Base-by-base conservation (phyloP, 371 early-diverging fungal genomes). In the Syncephalastrum sp. region DNA sequence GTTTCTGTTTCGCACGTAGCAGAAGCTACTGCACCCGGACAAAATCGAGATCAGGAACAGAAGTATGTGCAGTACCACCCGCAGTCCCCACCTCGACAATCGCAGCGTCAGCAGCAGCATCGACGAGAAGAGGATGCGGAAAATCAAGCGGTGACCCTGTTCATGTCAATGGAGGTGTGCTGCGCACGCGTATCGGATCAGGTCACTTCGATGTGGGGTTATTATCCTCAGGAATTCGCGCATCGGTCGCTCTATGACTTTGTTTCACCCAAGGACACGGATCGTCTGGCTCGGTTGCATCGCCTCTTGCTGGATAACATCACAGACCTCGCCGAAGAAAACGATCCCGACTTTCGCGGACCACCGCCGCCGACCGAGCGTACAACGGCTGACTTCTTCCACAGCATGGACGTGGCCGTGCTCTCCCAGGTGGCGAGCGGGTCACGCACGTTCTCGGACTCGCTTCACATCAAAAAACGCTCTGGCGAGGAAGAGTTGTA, bases 151-250 rank as follows among this genome's bases (percentile, higher is more conserved):
- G 38, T 33, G 38, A 48, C 48, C 5, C 52, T 69, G 15, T 76
- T 73, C 55, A 56, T 75, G 42, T 71, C 82, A 8, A 77, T 81
- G 77, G 77, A 75, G 13, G 47, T 81, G 50, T 67, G 72, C 49
- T 82, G 81, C 53, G 82, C 84, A 1, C 68, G 78, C 17, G 75
- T 72, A 25, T 77, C 82, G 1, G 82, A 82, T 48, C 77, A 79
- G 42, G 75, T 72, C 2, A 67, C 70, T 10, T 66, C 62, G 5
- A 47, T 76, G 24, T 71, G 77, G 69, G 82, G 79, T 4, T 79
- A 74, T 53, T 77, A 76, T 54, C 81, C 84, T 1, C 74, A 70
- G 44, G 75, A 81, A 54, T 63, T 84, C 21, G 66, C 71, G 15
- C 74, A 81, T 63, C 74, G 72, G 51, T 64, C 82, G 1, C 54